Conservation (phyloP, 768 basidiomycete genomes). For the Xerocomellus amylosporus region DNA sequence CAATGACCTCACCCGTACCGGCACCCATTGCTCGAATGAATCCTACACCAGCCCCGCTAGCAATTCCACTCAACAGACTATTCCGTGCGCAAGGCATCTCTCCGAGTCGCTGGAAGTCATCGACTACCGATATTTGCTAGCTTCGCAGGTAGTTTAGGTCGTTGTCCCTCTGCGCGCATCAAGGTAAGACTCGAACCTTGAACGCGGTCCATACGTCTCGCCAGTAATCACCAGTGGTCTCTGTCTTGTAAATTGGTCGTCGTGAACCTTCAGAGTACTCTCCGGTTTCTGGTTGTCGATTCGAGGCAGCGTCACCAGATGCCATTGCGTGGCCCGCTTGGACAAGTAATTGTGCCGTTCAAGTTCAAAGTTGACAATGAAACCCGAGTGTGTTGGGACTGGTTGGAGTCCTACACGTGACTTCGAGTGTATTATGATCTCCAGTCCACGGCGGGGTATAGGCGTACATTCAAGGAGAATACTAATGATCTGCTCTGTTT, state of each 20-base stretch:
- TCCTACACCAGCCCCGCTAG: conserved; percentile 75
- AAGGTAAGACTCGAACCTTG: conserved; percentile 24
- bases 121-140: conserved; percentile 45
- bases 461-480: neutral
- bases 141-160: conserved; percentile 29
- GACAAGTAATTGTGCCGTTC: neutral
- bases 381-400: too few relatives aligned
- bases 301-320: neutral
- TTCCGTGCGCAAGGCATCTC: conserved; percentile 77
- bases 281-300: neutral
- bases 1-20: conserved; percentile 42
- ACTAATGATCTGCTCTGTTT: neutral
- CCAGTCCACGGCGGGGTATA: neutral
- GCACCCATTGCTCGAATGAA: conserved; percentile 65
- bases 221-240: conserved; percentile 34
- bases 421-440: too few relatives aligned
- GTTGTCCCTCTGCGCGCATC: neutral
- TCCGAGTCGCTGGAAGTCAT: conserved; percentile 59
- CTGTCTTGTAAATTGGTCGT: conserved; percentile 28
- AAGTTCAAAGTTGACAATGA: too few relatives aligned
- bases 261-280: conserved; percentile 11
- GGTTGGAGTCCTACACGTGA: conserved; percentile 13
- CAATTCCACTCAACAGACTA: conserved; percentile 73
- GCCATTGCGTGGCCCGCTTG: conserved; percentile 9
- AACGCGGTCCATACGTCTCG: conserved; percentile 30